Evolutionary conservation across 2,329 filamentous ascomycete species (phyloP), one percentile per base, ranked within the genome.

Genomic region (Magnaporthiopsis poae): DNA sequence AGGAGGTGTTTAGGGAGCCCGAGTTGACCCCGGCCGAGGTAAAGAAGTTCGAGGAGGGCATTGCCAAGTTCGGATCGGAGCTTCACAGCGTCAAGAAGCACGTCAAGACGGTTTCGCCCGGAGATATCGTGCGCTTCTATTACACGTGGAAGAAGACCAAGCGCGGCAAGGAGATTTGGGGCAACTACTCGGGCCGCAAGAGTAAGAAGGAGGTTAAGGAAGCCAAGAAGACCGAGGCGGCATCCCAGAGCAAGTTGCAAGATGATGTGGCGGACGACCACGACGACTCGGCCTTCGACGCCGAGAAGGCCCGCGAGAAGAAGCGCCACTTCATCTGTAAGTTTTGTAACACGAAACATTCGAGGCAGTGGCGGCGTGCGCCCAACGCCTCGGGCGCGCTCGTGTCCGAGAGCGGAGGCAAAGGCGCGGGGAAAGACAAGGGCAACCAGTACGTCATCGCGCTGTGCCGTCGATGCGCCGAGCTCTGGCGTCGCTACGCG

Each of bases 111-210:
- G 86, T 95, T 71, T 87, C 86, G 60, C 88, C 92, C 69, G 88
- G 89, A 64, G 86, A 91, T 67, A 89, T 97, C 69, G 92, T 96
- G 33, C 90, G 95, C 3, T 96, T 90, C 74, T 99, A 98, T 77
- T 99, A 99, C 75, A 91, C 91, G 70, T 99, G 95, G 95, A 99
- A 99, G 80, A 98, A 98, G 78, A 92, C 92, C 0, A 84, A 89
- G 1, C 88, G 89, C 67, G 95, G 95, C 60, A 88, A 86, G 74
- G 88, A 95, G 71, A 88, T 99, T 29, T 97, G 95, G 93, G 92
- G 92, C 68, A 91, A 88, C 70, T 96, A 90, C 72, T 87, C 91
- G 64, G 92, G 91, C 13, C 87, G 94, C 62, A 96, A 96, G 74
- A 91, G 91, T 67, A 96, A 94, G 76, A 96, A 95, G 77, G 91